Evolutionary conservation across 2,329 filamentous ascomycete species (phyloP), one percentile per base, ranked within the genome.

Genomic region (Microsporum canis): DNA sequence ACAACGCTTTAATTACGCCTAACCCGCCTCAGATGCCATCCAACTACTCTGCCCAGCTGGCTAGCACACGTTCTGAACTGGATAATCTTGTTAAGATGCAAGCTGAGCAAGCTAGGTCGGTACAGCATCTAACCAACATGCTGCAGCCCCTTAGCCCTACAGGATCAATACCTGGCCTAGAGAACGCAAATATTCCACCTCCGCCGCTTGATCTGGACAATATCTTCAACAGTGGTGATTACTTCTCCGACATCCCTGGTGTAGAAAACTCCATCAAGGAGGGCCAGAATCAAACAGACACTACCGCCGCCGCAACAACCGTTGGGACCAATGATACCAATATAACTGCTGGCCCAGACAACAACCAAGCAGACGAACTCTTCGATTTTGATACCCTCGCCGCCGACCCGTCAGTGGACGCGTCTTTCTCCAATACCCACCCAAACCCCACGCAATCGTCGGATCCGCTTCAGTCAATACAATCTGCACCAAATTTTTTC

Each of bases 71-170:
- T 63, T 79, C 86, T 12, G 88, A 95, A 64, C 82, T 96, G 33
- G 88, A 94, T 58, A 82, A 88, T 34, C 79, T 97, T 1, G 84
- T 89, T 64, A 86, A 86, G 49, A 79, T 96, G 68, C 89, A 95
- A 70, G 83, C 84, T 29, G 85, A 92, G 63, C 91, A 96, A 68
- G 85, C 88, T 63, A 81, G 81, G 56, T 87, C 88, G 57, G 87
- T 96, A 0, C 84, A 88, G 63, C 84, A 88, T 62, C 79, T 96
- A 7, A 85, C 85, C 58, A 85, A 84, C 60, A 77, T 90, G 14
- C 80, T 96, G 5, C 86, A 88, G 5, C 91, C 91, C 0, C 79
- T 95, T 10, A 91, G 87, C 68, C 91, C 91, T 0, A 88, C 84
- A 0, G 90, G 89, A 3, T 82, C 83, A 14, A 88, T 95, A 39